These are phyloP conservation scores for Candida khao-thaluensis DNA, from an alignment of 805 yeast genomes.

Conservation along the genomic window DNA sequence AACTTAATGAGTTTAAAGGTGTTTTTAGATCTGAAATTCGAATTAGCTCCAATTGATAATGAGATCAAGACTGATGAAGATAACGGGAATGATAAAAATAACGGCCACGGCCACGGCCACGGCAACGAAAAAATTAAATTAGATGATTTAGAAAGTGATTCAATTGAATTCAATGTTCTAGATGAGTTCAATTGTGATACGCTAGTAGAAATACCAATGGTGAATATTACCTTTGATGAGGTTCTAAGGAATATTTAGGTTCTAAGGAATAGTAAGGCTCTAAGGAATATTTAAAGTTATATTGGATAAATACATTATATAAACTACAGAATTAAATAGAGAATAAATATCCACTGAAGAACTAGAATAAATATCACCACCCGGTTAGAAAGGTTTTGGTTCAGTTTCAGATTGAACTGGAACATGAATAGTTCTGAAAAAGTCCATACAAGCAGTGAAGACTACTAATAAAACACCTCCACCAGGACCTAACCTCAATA, in stretches of 20 bases:
- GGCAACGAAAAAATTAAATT: slow-evolving; percentile 20
- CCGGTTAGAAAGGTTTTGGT: slow-evolving; percentile 3
- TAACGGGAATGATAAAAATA: background rate
- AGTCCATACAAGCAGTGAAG: slow-evolving; percentile 93
- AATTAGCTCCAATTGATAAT: slow-evolving; percentile 10
- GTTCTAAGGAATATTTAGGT: slow-evolving; percentile 6
- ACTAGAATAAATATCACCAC: background rate
- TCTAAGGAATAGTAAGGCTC: no score
- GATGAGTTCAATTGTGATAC: slow-evolving; percentile 9
- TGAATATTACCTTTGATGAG: slow-evolving; percentile 11
- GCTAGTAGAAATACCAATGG: slow-evolving; percentile 4
- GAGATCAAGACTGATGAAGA: no score
- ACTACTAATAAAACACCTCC: slow-evolving; percentile 98
- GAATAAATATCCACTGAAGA: background rate
- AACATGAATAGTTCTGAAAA: slow-evolving; percentile 63
- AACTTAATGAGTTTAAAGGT: slow-evolving; percentile 7
- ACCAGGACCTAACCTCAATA: slow-evolving; percentile 96
- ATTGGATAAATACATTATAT: no score
- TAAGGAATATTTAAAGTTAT: slow-evolving; percentile 5
- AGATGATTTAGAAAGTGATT: slow-evolving; percentile 26
- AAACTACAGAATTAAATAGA: slow-evolving; percentile 3
- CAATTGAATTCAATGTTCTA: slow-evolving; percentile 22
- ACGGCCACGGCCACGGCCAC: background rate
- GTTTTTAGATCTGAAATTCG: slow-evolving; percentile 17
- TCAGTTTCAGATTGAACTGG: slow-evolving; percentile 1